Conservation (phyloP, 352 stramenopile species). For the Pythium oligandrum region DNA sequence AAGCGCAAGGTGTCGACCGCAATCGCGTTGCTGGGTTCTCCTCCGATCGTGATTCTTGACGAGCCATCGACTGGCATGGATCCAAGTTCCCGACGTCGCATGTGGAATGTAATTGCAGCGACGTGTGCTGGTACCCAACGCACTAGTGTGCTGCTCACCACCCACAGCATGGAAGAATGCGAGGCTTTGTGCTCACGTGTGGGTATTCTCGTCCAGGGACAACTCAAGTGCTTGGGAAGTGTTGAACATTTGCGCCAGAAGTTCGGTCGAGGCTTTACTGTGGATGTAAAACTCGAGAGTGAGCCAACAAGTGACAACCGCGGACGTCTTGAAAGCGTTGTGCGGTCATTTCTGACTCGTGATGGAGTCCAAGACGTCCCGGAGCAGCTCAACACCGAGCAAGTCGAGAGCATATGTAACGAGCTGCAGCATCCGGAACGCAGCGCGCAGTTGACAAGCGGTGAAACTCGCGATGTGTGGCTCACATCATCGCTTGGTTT, state of each 20-base stretch:
- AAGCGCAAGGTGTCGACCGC: constrained; percentile 95
- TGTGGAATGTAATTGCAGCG: constrained; percentile 88
- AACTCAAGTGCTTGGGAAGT: constrained; percentile 44
- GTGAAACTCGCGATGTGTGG: constrained; percentile 4
- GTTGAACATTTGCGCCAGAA: constrained; percentile 88
- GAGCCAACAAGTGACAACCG: constrained; percentile 21
- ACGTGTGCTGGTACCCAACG: constrained; percentile 32
- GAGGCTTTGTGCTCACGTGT: constrained; percentile 36
- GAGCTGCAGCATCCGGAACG: neutral
- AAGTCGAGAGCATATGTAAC: neutral
- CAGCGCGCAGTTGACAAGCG: neutral
- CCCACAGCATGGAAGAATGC: constrained; percentile 30
- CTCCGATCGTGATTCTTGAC: constrained; percentile 93
- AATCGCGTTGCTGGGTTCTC: constrained; percentile 92
- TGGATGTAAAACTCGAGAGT: constrained; percentile 59
- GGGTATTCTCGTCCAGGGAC: constrained; percentile 27
- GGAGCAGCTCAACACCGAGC: constrained; percentile 1
- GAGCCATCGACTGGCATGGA: constrained; percentile 95
- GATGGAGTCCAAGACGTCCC: neutral
- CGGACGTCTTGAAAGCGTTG: neutral
- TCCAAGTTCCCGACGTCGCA: constrained; percentile 83
- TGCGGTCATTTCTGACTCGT: neutral
- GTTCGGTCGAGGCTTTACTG: constrained; percentile 87
- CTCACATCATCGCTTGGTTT: neutral
- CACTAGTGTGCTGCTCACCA: constrained; percentile 37